Evolutionary conservation across 2,329 filamentous ascomycete genomes (phyloP).

Genomic region (Cryphonectria naterciae): DNA sequence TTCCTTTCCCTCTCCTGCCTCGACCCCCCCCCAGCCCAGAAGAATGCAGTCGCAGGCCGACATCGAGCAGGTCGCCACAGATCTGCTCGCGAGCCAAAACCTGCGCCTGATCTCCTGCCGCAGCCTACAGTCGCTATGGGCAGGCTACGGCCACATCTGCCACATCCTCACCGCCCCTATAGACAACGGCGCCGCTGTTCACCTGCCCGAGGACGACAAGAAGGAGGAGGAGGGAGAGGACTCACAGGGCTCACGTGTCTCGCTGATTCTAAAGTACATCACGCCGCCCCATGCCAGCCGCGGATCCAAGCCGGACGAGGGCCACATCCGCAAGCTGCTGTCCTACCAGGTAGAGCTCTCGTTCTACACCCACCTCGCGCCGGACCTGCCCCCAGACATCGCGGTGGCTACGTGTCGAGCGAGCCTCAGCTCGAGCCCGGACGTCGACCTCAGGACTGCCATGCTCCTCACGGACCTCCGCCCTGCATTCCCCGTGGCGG

Average conservation of each 20-base stretch:
- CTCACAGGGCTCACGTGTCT: conserved; percentile 33
- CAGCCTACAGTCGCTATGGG: conserved; percentile 52
- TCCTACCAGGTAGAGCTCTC: conserved; percentile 70
- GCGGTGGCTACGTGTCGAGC: conserved; percentile 56
- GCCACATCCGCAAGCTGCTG: conserved; percentile 67
- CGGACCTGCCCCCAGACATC: conserved; percentile 47
- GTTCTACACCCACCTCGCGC: conserved; percentile 64
- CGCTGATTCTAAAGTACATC: conserved; percentile 64
- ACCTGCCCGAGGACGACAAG: background rate
- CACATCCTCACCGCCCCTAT: conserved; percentile 51
- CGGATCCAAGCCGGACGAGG: conserved; percentile 52
- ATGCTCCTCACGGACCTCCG: conserved; percentile 63
- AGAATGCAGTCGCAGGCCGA: conserved; percentile 20
- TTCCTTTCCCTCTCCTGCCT: background rate
- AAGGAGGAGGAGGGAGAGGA: background rate
- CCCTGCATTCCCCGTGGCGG: conserved; percentile 57
- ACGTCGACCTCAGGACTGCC: conserved; percentile 50
- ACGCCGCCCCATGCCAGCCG: conserved; percentile 48
- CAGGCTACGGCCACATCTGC: conserved; percentile 61
- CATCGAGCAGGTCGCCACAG: conserved; percentile 17
- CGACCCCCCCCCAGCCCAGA: background rate
- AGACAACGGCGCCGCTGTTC: background rate
- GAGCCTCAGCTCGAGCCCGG: conserved; percentile 42
- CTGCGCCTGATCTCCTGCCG: conserved; percentile 41
- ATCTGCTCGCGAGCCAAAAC: conserved; percentile 13